phyloP scores from a whole-genome alignment of 2,329 filamentous ascomycete genomes.

The Bipolaris cookei region DNA sequence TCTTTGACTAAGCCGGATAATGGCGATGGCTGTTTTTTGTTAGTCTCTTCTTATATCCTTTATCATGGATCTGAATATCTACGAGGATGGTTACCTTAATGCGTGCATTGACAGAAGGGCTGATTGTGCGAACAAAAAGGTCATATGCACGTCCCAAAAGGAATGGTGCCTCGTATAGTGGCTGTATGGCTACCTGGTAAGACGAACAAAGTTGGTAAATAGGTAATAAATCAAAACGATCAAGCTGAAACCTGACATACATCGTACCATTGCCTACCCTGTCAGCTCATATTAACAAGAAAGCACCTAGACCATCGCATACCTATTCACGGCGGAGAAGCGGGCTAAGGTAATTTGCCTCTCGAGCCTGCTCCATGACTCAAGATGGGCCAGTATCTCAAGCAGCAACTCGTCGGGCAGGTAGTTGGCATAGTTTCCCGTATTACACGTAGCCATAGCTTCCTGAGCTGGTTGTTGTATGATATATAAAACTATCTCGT shows the following conservation, averaged over 20 bases:
- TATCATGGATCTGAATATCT: no score
- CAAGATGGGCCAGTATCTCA: conserved; percentile 57
- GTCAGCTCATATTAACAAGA: conserved; percentile 7
- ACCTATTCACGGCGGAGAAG: conserved; percentile 56
- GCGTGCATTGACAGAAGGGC: conserved; percentile 58
- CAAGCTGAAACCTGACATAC: conserved; percentile 30
- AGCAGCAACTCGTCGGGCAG: conserved; percentile 63
- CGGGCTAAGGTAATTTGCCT: conserved; percentile 58
- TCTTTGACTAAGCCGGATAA: conserved; percentile 58
- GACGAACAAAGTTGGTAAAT: neutral
- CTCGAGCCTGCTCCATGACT: conserved; percentile 28
- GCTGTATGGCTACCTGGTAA: conserved; percentile 48
- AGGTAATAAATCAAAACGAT: neutral
- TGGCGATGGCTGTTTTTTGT: conserved; percentile 49
- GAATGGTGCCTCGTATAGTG: conserved; percentile 61
- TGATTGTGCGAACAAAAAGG: conserved; percentile 62
- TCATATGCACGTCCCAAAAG: conserved; percentile 61
- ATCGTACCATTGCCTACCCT: conserved; percentile 61
- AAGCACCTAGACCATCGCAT: conserved; percentile 1
- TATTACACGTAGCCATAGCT: conserved; percentile 4
- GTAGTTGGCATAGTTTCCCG: conserved; percentile 38
- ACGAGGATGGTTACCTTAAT: conserved; percentile 37
- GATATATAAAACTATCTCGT: neutral
- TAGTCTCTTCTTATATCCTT: neutral
- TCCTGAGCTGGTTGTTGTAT: neutral